Conservation (phyloP, 371 early-diverging fungal species). For the Nematocida sp. region DNA sequence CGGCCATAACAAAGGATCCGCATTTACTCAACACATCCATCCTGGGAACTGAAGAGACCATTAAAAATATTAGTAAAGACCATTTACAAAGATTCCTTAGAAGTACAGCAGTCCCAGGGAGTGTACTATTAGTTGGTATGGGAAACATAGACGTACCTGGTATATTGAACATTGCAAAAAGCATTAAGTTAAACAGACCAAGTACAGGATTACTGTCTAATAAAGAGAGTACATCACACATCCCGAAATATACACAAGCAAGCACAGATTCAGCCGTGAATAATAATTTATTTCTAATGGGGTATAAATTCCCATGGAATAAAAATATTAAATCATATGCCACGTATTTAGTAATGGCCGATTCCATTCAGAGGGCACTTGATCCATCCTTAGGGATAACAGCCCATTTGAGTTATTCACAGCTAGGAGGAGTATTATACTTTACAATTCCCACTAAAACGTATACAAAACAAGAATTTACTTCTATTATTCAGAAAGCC, state of each 20-base stretch:
- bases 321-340: slow-evolving; percentile 18
- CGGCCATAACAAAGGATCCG: background rate
- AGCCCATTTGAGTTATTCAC: background rate
- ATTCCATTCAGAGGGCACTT: background rate
- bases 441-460: background rate
- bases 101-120: background rate
- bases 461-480: background rate
- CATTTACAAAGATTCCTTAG: slow-evolving; percentile 12
- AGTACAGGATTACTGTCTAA: background rate
- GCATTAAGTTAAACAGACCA: background rate
- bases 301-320: slow-evolving; percentile 12
- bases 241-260: too few species aligned
- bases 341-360: slow-evolving; percentile 4
- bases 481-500: background rate
- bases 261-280: too few species aligned
- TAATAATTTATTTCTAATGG: background rate
- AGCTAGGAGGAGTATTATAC: slow-evolving; percentile 2
- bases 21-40: slow-evolving; percentile 11
- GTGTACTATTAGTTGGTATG: slow-evolving; percentile 7
- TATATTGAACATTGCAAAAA: background rate
- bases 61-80: background rate
- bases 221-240: too few species aligned
- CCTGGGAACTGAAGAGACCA: slow-evolving; percentile 4
- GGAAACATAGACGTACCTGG: background rate
- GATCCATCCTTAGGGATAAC: background rate